Evolutionary conservation across 108 stramenopile genomes (phyloP).

Genomic region (Stephanodiscus minutulus): DNA sequence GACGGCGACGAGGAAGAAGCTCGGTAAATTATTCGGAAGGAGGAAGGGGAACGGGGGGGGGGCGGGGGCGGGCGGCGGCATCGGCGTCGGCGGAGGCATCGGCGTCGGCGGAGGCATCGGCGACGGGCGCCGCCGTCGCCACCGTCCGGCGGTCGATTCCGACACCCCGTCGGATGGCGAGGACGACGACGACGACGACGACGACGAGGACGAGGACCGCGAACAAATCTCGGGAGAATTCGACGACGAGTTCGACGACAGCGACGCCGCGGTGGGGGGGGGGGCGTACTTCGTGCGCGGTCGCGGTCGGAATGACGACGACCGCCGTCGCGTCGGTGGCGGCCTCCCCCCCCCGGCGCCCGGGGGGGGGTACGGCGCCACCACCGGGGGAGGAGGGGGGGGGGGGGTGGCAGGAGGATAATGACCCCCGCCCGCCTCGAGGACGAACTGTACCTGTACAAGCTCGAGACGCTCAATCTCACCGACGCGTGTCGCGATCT

Average conservation of each 20-base stretch:
- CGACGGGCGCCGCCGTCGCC: neutral
- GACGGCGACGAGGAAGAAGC: neutral
- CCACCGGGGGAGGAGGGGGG: too few relatives aligned
- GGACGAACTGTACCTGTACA: constrained; percentile 48
- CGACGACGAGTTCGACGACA: constrained; percentile 31
- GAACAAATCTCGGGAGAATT: constrained; percentile 31
- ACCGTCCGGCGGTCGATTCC: constrained; percentile 7
- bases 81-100: too few relatives aligned
- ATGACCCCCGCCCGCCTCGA: constrained; percentile 37
- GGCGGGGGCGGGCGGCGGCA: neutral
- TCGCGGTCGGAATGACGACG: too few relatives aligned
- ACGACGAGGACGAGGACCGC: constrained; percentile 16
- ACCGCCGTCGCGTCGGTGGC: too few relatives aligned
- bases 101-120: too few relatives aligned
- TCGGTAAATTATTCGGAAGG: neutral
- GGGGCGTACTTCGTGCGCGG: neutral
- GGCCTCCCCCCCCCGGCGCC: too few relatives aligned
- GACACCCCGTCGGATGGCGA: neutral
- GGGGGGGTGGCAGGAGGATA: neutral
- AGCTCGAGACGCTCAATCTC: constrained; percentile 46
- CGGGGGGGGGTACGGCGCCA: too few relatives aligned
- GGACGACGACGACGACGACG: neutral
- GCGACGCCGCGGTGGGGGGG: neutral
- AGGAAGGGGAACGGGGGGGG: neutral
- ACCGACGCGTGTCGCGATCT: constrained; percentile 51